Base-by-base conservation (phyloP, 352 stramenopile genomes). In the Blastocystis sp. region DNA sequence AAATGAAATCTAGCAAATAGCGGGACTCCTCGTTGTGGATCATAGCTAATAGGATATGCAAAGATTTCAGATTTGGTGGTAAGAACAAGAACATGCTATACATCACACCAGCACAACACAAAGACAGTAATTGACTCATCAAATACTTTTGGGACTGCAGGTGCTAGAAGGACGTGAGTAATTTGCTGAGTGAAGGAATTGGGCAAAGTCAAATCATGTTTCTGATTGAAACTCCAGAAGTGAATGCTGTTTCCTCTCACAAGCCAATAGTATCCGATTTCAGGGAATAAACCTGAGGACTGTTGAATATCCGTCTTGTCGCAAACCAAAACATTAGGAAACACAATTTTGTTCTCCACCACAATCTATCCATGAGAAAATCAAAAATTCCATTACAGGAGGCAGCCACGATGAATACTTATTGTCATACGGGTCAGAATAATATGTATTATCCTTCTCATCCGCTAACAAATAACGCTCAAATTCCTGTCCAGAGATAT, bases 371-470 rank as follows among this genome's bases (percentile, higher is more conserved):
- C 19, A 29, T 27, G 12, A n/a, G n/a, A 27, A 2, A 35, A 12
- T 49, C 27, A 58, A 21, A 24, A 49, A 56, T 0, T 67, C 27
- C 19, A 4, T 4, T 80, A 83, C 71, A 24, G 71, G 46, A 32
- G 71, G 71, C 46, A 83, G 16, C 71, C 71, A 83, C 9, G 71
- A 32, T 19, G 46, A 83, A 65, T 83, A 83, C 46, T 63, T 65
- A 27, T 83, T 83, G 71, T 66, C 58, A 37, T 83, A 83, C 14
- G 71, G 71, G 46, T 83, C 71, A 1, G 71, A 83, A 56, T 52
- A 83, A 42, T 83, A 83, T 12, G 51, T 27, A 16, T 83, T 66
- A 11, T 83, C 71, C 24, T 24, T 54, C 12, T 83, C 52, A 12
- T 57, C 46, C 6, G 71, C 37, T 9, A 63, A n/a, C 24, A 83